A percentile compares a stretch with the other conserved stretches of the same genome.
phyloP scores from a whole-genome alignment of 768 basidiomycete species.

The Daedalea quercina region DNA sequence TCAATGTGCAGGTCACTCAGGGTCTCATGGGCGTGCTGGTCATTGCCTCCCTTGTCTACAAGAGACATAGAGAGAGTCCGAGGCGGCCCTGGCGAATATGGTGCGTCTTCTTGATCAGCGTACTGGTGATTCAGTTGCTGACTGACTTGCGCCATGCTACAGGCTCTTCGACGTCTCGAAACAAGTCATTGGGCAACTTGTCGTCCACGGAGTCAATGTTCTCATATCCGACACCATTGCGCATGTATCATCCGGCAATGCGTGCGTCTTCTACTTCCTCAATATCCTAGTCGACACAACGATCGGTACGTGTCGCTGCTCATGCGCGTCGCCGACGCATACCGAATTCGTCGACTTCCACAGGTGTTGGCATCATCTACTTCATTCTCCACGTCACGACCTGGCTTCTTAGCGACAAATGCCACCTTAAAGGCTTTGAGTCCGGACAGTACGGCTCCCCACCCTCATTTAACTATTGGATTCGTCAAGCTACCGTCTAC shows the following conservation, averaged over 20 bases:
- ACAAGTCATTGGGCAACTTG: conserved; percentile 81
- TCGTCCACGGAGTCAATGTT: conserved; percentile 74
- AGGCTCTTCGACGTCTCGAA: conserved; percentile 94
- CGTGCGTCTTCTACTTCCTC: conserved; percentile 88
- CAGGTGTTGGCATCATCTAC: conserved; percentile 84
- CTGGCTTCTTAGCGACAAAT: conserved; percentile 52
- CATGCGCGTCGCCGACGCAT: neutral
- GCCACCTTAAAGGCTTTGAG: conserved; percentile 69
- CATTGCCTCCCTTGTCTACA: conserved; percentile 80
- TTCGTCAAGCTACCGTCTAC: conserved; percentile 75
- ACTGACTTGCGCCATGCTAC: conserved; percentile 7
- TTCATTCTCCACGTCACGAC: conserved; percentile 59
- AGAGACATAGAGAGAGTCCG: conserved; percentile 79
- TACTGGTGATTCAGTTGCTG: neutral
- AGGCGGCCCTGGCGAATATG: conserved; percentile 93
- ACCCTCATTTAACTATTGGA: conserved; percentile 67
- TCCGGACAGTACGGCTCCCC: conserved; percentile 88
- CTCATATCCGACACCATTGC: conserved; percentile 76
- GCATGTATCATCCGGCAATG: conserved; percentile 63
- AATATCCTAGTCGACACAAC: conserved; percentile 92
- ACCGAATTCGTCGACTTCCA: neutral
- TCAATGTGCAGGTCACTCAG: conserved; percentile 58
- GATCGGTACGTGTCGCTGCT: conserved; percentile 47
- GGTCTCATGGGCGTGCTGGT: conserved; percentile 87
- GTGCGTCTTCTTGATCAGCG: conserved; percentile 31